Evolutionary conservation across 176 grass and related monocot genomes (phyloP).

Genomic region (Avena insularis): DNA sequence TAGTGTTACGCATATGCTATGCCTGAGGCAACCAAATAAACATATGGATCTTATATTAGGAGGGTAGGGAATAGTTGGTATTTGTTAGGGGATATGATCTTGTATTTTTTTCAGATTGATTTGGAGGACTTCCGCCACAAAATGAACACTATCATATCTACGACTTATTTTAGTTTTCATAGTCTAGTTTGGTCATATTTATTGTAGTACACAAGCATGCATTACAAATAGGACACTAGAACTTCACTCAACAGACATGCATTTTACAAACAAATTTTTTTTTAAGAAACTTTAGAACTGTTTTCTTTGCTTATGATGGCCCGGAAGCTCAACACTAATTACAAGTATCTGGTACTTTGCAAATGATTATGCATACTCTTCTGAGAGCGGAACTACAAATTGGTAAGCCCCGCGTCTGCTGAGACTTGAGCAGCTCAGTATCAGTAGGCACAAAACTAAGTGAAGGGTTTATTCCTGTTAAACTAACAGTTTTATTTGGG

Average conservation of each 20-base stretch:
- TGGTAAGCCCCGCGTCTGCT: background rate
- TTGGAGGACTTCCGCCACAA: background rate
- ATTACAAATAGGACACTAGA: background rate
- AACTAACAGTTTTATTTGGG: constrained; percentile 6
- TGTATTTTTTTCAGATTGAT: background rate
- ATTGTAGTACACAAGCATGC: background rate
- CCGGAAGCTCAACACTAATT: background rate
- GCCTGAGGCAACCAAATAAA: background rate
- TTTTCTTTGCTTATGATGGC: background rate
- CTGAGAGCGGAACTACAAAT: constrained; percentile 1
- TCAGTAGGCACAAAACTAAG: background rate
- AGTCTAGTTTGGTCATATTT: background rate
- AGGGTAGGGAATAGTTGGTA: background rate
- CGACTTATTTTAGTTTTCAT: background rate
- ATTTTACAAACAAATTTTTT: background rate
- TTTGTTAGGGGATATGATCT: background rate
- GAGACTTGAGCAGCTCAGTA: background rate
- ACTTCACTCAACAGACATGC: background rate
- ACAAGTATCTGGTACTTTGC: background rate
- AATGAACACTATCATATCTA: background rate
- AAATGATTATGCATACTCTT: background rate
- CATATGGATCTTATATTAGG: background rate
- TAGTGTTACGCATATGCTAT: background rate
- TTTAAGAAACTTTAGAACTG: background rate
- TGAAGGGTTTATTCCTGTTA: background rate